Base-by-base conservation (phyloP, 2,329 filamentous ascomycete genomes). In the Phialemonium atrogriseum region DNA sequence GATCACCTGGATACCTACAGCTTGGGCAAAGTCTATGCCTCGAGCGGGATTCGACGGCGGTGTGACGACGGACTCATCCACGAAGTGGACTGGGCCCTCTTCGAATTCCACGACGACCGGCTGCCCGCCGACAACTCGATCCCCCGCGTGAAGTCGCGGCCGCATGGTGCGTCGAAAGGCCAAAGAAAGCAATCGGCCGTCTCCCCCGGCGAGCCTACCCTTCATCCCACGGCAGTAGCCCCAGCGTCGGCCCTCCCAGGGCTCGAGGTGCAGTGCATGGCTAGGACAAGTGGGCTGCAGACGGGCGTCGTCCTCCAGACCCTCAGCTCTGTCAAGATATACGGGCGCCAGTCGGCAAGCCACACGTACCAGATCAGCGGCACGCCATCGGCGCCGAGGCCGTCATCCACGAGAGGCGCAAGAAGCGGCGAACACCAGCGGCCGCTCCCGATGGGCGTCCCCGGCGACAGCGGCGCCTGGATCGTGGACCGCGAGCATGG, bases 1-100 rank as follows among this genome's bases (percentile, higher is more conserved):
- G 89, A 96, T 36, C 82, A 95, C 43, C 68, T 95, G 1, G 76
- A 84, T 26, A 85, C 80, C 0, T 91, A 84, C 47, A 74, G 77
- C 10, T 66, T 96, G 2, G 89, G 89, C 4, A 77, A 86, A 47
- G 67, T 96, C 4, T 86, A 93, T 48, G 89, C 89, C 1, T 93
- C 86, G 0, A 94, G 87, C 14, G 89, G 89, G 6, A 82, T 96
- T 36, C 77, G 86, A 5, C 77, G 89, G 18, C 80, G 83, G 51
- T 70, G 66, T 31, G 71, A 80, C 3, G 68, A 81, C 38, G 78
- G 80, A 5, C 62, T 93, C 15, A 66, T 84, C 5, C 89, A 95
- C 52, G 89, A 96, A 55, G 87, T 96, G 26, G 89, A 96, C 55
- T 96, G 89, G 89, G 87, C 88, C 0, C 64, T 96, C 3, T 87